phyloP scores from a whole-genome alignment of 2,329 filamentous ascomycete species.

The Aureobasidium melanogenum region DNA sequence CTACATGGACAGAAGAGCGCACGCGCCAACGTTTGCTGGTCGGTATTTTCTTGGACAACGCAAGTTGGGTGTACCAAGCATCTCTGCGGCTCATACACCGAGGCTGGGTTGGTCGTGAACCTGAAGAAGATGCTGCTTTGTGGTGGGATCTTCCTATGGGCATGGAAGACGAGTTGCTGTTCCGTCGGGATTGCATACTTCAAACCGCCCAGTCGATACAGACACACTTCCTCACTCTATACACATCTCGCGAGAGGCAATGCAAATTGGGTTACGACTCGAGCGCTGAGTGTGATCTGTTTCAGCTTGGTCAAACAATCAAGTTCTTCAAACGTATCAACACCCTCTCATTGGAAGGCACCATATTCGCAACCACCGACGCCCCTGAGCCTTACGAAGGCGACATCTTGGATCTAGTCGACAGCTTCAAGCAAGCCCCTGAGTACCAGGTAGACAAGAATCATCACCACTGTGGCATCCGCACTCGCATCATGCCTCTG shows the following conservation, averaged over 20 bases:
- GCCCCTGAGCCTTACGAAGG: conserved; percentile 45
- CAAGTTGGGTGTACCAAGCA: conserved; percentile 50
- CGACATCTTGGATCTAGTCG: conserved; percentile 54
- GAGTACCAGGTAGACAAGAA: conserved; percentile 66
- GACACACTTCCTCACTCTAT: conserved; percentile 57
- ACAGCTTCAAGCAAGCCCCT: conserved; percentile 55
- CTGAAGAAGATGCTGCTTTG: conserved; percentile 35
- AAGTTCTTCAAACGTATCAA: conserved; percentile 58
- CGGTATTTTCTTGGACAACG: conserved; percentile 55
- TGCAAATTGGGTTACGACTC: conserved; percentile 69
- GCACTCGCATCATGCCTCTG: conserved; percentile 56
- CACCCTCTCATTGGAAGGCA: conserved; percentile 47
- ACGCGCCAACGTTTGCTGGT: conserved; percentile 62
- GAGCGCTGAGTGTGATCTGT: conserved; percentile 63
- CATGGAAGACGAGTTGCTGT: conserved; percentile 61
- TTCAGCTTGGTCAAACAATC: conserved; percentile 69
- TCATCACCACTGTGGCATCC: conserved; percentile 64
- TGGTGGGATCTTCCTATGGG: conserved; percentile 68
- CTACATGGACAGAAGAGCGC: conserved; percentile 47
- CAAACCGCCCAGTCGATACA: conserved; percentile 62
- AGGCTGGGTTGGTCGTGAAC: conserved; percentile 51
- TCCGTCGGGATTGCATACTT: conserved; percentile 57
- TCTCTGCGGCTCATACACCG: conserved; percentile 58
- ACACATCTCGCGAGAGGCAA: conserved; percentile 58
- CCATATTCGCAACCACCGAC: conserved; percentile 26